Evolutionary conservation across 2,329 filamentous ascomycete genomes (phyloP).

Genomic region (Colletotrichum tamarilloi): DNA sequence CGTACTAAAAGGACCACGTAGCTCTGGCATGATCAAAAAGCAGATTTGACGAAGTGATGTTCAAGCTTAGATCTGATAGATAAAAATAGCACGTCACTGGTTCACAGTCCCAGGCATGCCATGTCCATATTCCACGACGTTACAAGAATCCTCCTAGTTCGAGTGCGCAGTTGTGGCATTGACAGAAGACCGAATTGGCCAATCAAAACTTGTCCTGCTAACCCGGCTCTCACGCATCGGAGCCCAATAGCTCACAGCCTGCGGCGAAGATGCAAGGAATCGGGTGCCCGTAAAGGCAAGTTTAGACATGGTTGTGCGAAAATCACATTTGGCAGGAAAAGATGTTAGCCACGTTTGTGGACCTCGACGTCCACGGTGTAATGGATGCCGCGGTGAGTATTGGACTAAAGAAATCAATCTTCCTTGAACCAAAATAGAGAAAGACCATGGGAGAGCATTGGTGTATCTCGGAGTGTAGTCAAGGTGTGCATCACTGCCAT

Average conservation of each 20-base stretch:
- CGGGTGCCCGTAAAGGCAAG: no score
- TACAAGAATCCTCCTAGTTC: background rate
- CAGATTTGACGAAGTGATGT: background rate
- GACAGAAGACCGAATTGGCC: no score
- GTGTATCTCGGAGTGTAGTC: conserved; percentile 87
- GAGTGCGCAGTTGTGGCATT: background rate
- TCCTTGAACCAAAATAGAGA: conserved; percentile 89
- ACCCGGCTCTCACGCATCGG: no score
- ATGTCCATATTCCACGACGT: background rate
- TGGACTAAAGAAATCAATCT: conserved; percentile 66
- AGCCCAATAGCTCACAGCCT: no score
- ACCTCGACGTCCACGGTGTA: conserved; percentile 72
- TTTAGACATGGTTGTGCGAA: no score
- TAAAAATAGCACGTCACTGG: background rate
- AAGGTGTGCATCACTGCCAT: conserved; percentile 57
- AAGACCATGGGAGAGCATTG: conserved; percentile 72
- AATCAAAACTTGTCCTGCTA: no score
- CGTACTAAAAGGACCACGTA: conserved; percentile 4
- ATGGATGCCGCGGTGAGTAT: conserved; percentile 77
- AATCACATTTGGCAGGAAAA: no score
- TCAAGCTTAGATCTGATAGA: background rate
- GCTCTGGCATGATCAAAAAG: background rate
- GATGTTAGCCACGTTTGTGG: conserved; percentile 76
- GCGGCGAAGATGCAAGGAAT: no score
- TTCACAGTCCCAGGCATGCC: background rate